phyloP scores from a whole-genome alignment of 208 protist species.

The Wallacemonas sp. region DNA sequence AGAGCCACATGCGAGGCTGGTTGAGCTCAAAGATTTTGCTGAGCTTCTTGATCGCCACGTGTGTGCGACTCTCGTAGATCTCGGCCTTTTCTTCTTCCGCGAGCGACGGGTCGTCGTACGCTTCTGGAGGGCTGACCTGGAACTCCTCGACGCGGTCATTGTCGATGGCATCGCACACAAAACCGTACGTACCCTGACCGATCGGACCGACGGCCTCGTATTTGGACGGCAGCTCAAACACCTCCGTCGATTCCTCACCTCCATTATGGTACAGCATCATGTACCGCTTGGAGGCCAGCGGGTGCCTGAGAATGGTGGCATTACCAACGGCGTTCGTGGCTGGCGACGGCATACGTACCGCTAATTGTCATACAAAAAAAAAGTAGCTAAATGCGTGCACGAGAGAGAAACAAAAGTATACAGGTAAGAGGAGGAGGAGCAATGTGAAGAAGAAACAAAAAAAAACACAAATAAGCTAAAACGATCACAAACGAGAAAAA shows the following conservation, averaged over 20 bases:
- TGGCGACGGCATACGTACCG: background rate
- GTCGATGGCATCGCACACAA: slow-evolving; percentile 77
- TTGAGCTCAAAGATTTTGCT: slow-evolving; percentile 73
- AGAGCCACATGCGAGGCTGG: slow-evolving; percentile 86
- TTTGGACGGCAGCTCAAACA: slow-evolving; percentile 80
- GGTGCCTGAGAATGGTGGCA: slow-evolving; percentile 62
- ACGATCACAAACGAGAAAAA: background rate
- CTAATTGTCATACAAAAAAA: slow-evolving; percentile 17
- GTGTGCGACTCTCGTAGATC: slow-evolving; percentile 59
- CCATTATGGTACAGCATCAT: slow-evolving; percentile 57
- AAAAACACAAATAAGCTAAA: background rate
- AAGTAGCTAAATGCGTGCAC: background rate
- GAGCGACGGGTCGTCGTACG: slow-evolving; percentile 46
- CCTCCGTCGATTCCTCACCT: slow-evolving; percentile 53
- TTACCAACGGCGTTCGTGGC: background rate
- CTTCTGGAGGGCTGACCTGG: slow-evolving; percentile 35
- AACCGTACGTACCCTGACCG: slow-evolving; percentile 75
- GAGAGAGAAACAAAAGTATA: slow-evolving; percentile 8
- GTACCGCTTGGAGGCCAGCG: slow-evolving; percentile 76
- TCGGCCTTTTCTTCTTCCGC: slow-evolving; percentile 51
- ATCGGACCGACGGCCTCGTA: slow-evolving; percentile 75
- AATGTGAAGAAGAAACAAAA: slow-evolving; percentile 12
- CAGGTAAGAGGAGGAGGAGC: background rate
- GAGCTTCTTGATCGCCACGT: slow-evolving; percentile 84
- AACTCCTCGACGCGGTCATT: slow-evolving; percentile 67